These are phyloP conservation scores for Arthrocladium fulminans DNA, from an alignment of 2,329 filamentous ascomycete species.

Conservation along the genomic window DNA sequence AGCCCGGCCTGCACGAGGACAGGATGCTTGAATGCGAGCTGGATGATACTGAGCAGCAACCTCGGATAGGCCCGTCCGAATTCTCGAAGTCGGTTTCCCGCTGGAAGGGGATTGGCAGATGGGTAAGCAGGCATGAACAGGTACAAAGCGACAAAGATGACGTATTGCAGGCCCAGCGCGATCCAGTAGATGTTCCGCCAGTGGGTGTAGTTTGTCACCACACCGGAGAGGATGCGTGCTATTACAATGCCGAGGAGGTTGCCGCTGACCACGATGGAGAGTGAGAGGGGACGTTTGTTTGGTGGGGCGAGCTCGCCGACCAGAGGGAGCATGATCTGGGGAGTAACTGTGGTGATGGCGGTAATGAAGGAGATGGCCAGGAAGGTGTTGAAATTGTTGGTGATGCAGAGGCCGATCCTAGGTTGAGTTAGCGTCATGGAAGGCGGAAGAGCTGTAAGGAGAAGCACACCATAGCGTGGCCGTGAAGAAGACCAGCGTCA, in stretches of 20 bases:
- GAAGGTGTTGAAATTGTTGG: slow-evolving; percentile 55
- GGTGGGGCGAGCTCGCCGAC: slow-evolving; percentile 69
- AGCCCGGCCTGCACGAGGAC: slow-evolving; percentile 61
- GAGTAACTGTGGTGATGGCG: slow-evolving; percentile 71
- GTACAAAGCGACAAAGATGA: slow-evolving; percentile 58
- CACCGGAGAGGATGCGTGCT: slow-evolving; percentile 65
- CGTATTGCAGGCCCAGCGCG: slow-evolving; percentile 60
- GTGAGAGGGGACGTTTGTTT: slow-evolving; percentile 56
- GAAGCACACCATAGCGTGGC: slow-evolving; percentile 52
- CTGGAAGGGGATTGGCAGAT: slow-evolving; percentile 55
- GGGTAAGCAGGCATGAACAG: slow-evolving; percentile 72
- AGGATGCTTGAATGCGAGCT: slow-evolving; percentile 57
- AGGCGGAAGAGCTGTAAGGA: not conserved
- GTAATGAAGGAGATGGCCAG: slow-evolving; percentile 62
- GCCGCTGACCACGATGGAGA: slow-evolving; percentile 67
- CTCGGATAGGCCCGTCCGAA: slow-evolving; percentile 47
- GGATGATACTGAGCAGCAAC: slow-evolving; percentile 56
- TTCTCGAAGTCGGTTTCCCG: slow-evolving; percentile 26
- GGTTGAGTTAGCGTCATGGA: not conserved
- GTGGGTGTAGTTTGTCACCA: slow-evolving; percentile 61
- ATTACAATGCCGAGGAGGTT: slow-evolving; percentile 67
- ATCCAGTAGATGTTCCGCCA: slow-evolving; percentile 79
- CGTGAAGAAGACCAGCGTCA: slow-evolving; percentile 58
- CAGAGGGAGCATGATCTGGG: slow-evolving; percentile 69
- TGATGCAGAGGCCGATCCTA: slow-evolving; percentile 58